These are phyloP conservation scores for Pseudogymnoascus sp. DNA, from an alignment of 2,329 filamentous ascomycete genomes.

Conservation along the genomic window DNA sequence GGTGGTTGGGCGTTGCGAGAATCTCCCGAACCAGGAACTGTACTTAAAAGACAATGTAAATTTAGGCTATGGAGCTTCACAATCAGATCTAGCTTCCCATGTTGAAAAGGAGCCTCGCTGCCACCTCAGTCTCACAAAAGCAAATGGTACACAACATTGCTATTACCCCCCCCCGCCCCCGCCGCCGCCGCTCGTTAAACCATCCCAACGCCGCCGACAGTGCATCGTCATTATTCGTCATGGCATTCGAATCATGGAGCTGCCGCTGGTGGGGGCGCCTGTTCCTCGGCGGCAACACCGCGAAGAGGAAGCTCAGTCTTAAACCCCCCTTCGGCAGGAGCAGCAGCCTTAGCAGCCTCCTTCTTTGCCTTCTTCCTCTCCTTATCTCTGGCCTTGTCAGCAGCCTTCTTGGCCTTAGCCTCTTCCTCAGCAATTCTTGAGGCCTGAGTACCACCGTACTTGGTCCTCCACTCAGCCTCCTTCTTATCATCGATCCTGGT, in stretches of 20 bases:
- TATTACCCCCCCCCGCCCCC: not conserved
- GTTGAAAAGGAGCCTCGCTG: not conserved
- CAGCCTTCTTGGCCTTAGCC: constrained; percentile 34
- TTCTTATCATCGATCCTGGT: constrained; percentile 74
- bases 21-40: constrained; percentile 3
- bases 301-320: constrained; percentile 21
- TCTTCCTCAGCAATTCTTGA: constrained; percentile 64
- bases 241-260: constrained; percentile 17
- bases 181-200: not conserved
- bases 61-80: constrained; percentile 6
- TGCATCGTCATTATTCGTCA: constrained; percentile 2
- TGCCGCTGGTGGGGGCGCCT: constrained; percentile 26
- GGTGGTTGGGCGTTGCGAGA: not conserved
- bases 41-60: constrained; percentile 2
- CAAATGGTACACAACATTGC: not conserved
- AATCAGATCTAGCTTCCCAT: constrained; percentile 5
- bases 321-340: not conserved
- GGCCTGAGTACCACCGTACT: constrained; percentile 59
- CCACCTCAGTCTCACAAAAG: not conserved
- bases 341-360: constrained; percentile 21
- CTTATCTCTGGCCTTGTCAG: constrained; percentile 33
- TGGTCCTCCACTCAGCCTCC: constrained; percentile 72
- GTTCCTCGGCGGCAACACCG: constrained; percentile 25
- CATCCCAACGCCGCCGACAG: not conserved
- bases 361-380: constrained; percentile 38